Evolutionary conservation across 768 basidiomycete genomes (phyloP), one percentile per base, ranked within the genome.

Genomic region (Russula lepida): DNA sequence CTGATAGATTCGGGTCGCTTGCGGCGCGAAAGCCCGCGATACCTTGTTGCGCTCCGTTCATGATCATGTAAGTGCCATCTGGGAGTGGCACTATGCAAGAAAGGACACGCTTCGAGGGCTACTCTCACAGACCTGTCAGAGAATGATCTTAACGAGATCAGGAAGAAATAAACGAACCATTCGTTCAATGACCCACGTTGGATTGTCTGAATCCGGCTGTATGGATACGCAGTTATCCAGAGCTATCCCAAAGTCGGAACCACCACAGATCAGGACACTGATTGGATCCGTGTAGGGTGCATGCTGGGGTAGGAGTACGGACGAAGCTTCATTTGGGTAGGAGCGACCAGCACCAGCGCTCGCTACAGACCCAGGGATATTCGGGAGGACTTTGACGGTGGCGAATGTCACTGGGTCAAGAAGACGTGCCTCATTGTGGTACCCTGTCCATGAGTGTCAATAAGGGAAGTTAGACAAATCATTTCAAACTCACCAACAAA

Each of bases 381-480:
- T 88, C 12, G 89, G 89, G 6, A 89, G 71, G 11, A 74, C 71
- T 8, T 71, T 72, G 58, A 83, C 70, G 0, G 89, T 90, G 21
- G 76, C 71, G 65, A 91, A 89, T 2, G 81, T 86, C 9, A 69
- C 74, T 0, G 85, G 83, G 60, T 91, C 80, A 32, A 91, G 74
- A 60, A 91, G 81, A 15, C 89, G 83, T 0, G 89, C 89, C 71
- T 91, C 86, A 62, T 92, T 92, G 74, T 84, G 89, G 68, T 91
- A 90, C 0, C 77, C 87, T 89, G 60, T 6, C 17, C 43, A 19
- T 33, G 25, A 33, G 52, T 1, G 23, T 54, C 6, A 50, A 32
- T 2, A 53, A 49, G n/a, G 3, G 4, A n/a, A 13, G 11, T 49
- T 21, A 15, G 4, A 47, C 25, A 35, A 2, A 8, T 1, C 12